Percentiles rank a stretch among this genome's conserved stretches.
Conservation (phyloP, 2,329 filamentous ascomycete genomes). For the Xylaria sp. region DNA sequence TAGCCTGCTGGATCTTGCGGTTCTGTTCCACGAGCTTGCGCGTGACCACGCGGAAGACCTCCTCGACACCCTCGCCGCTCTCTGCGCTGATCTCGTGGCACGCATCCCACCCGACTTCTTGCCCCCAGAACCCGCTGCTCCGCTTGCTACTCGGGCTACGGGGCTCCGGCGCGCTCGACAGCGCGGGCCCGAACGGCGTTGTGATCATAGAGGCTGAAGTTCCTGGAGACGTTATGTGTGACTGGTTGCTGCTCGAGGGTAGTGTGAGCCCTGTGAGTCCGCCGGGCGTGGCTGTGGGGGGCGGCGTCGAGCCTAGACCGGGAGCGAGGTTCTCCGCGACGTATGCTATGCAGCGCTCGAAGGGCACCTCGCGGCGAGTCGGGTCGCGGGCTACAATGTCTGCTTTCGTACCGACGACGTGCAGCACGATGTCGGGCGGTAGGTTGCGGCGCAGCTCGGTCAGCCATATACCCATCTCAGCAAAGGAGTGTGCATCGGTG, state of each 20-base stretch:
- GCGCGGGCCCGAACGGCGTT: constrained; percentile 47
- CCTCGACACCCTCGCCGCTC: constrained; percentile 93
- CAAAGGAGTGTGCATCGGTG: constrained; percentile 82
- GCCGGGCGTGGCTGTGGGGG: constrained; percentile 61
- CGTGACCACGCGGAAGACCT: constrained; percentile 80
- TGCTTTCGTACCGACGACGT: constrained; percentile 93
- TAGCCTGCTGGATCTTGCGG: constrained; percentile 65
- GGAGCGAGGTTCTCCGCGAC: constrained; percentile 90
- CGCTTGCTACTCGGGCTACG: constrained; percentile 68
- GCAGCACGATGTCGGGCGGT: constrained; percentile 78
- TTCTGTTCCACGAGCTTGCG: constrained; percentile 69
- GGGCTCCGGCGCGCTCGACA: constrained; percentile 49
- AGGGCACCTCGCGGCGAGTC: constrained; percentile 79
- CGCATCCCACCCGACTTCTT: constrained; percentile 94
- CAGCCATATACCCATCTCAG: constrained; percentile 92
- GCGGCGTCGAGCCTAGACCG: constrained; percentile 68
- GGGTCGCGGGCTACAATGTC: constrained; percentile 90
- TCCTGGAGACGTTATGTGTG: constrained; percentile 32
- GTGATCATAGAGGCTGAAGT: constrained; percentile 28
- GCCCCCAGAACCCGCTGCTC: constrained; percentile 83
- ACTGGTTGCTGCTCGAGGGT: constrained; percentile 38
- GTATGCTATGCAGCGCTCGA: constrained; percentile 94
- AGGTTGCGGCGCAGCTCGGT: constrained; percentile 82
- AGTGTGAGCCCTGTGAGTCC: constrained; percentile 37
- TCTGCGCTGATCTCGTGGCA: constrained; percentile 97